phyloP scores from a whole-genome alignment of 306 rosid species.

The Rosa persica region DNA sequence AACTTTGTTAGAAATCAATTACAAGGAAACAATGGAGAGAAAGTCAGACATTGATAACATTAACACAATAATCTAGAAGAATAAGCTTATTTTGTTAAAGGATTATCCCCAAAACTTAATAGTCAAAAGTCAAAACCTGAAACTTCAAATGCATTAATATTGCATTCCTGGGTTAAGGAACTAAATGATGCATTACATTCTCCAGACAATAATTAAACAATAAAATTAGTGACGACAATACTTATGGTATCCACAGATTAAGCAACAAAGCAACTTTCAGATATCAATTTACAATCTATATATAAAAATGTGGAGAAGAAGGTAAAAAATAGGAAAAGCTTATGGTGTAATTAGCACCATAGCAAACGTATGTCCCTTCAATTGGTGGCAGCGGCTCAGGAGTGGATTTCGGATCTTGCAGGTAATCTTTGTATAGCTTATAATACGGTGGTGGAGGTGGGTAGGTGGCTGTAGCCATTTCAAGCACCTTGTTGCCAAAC shows the following conservation, averaged over 20 bases:
- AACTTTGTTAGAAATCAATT: neutral
- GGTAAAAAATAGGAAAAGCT: conserved; percentile 10
- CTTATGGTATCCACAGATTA: neutral
- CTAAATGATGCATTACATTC: neutral
- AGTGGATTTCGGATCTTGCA: too few species aligned
- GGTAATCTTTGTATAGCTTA: neutral
- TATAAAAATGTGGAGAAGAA: conserved; percentile 4
- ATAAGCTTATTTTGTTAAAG: neutral
- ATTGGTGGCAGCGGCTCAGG: too few species aligned
- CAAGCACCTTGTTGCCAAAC: too few species aligned
- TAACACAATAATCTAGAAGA: neutral
- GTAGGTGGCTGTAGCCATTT: too few species aligned
- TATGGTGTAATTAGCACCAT: conserved; percentile 70
- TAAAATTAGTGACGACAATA: neutral
- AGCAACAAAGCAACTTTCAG: neutral
- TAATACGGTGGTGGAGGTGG: too few species aligned
- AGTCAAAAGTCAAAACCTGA: neutral
- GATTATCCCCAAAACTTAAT: neutral
- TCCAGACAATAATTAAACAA: neutral
- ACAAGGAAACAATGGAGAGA: neutral
- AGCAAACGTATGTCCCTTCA: conserved; percentile 5
- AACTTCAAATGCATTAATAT: too few species aligned
- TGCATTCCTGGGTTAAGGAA: neutral
- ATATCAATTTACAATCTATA: neutral
- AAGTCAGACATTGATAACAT: neutral